Evolutionary conservation across 1,284 basidiomycete genomes (phyloP), one percentile per base, ranked within the genome.

Genomic region (Ganoderma lucidum): DNA sequence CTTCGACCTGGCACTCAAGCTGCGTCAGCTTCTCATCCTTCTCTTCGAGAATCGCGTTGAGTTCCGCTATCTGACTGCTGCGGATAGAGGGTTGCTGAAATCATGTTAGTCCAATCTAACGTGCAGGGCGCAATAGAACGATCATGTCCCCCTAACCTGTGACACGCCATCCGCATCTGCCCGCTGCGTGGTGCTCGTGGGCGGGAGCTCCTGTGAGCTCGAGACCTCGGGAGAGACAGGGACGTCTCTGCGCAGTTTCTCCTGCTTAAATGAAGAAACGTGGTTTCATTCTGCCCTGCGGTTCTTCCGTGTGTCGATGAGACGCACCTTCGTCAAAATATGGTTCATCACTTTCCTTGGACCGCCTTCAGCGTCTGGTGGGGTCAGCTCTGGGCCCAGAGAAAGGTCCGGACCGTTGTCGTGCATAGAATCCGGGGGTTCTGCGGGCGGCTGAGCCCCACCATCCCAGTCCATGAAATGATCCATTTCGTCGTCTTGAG

Each of bases 101-200:
- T 32, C 35, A n/a, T 35, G 37, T 59, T 39, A 59, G 35, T 23
- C 35, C 35, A 39, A 5, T 59, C 19, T 23, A 37, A 32, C 30
- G 32, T 3, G 28, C 8, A 17, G 1, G 32, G 35, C 23, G 9
- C 23, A 28, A 39, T 19, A 39, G 6, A 37, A 39, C 35, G 56
- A 39, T 37, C 35, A n/a, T 32, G 5, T 41, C 15, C n/a, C n/a
- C 35, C 56, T 59, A 15, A 61, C 77, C 68, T 73, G 72, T 1
- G 74, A 75, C 51, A 78, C 75, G 58, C 76, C 74, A 32, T 75
- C 77, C 6, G 67, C 69, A 28, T 73, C 75, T 12, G 76, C 77
- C 30, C 69, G 75, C 30, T 77, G 77, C 5, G 74, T 76, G 0
- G 78, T 75, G 32, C 72, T 69, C 3, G 75, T 77, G 0, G 69